Evolutionary conservation across 768 basidiomycete species (phyloP), one percentile per base, ranked within the genome.

Genomic region (Mycena kentingensis): DNA sequence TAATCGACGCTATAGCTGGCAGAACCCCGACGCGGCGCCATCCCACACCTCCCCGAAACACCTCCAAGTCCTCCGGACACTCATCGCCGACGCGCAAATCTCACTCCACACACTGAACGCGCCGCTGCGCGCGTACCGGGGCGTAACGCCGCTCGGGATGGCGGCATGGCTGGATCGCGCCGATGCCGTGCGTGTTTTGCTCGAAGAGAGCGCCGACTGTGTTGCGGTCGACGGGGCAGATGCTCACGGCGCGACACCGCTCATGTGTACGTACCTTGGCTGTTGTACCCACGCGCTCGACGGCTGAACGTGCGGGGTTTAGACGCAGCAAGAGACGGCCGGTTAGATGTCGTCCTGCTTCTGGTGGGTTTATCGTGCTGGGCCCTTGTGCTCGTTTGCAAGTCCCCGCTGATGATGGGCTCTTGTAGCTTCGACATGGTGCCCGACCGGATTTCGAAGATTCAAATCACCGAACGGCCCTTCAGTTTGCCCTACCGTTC

Each of bases 301-400:
- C 10, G 44, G 10, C 50, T 49, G 27, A 42, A 57, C 48, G 19
- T 38, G 52, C 55, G 57, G 46, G 46, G 51, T 56, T 51, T 64
- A 92, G 89, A 91, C 69, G 88, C 89, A 26, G 80, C 87, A 39
- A 83, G 89, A 51, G 89, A 92, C 67, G 82, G 85, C 39, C 80
- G 77, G 59, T 64, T 84, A 35, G 77, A 84, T 47, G 85, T 90
- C n/a, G 85, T 85, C 7, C 76, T 80, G 55, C 70, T 76, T 57
- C 71, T 91, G 69, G 88, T 88, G 67, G 42, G 84, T 67, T 19
- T 11, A 26, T 48, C 37, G 19, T 21, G 27, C 48, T 12, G 11
- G 10, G 6, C 26, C 12, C 41, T 12, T 42, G 11, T 25, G 41
- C 41, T 27, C 27, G 35, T 43, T n/a, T 39, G 48, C 51, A 29